A percentile compares a stretch with the other conserved stretches of the same genome.
Conservation (phyloP, 2,329 filamentous ascomycete species). For the Knufia fluminis region DNA sequence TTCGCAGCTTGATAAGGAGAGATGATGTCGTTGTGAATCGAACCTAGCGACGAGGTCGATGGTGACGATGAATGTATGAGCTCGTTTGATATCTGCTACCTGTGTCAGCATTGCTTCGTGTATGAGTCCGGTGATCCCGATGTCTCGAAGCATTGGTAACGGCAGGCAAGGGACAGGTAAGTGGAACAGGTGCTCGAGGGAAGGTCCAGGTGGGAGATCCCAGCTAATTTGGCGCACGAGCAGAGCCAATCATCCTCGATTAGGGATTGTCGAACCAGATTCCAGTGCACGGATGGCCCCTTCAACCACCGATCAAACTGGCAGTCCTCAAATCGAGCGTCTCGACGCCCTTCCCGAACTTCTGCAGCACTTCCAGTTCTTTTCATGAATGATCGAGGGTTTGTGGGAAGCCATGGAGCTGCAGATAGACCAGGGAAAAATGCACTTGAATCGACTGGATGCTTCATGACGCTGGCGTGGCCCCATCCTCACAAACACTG, state of each 20-base stretch:
- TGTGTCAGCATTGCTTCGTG: constrained; percentile 2
- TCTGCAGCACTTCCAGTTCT: background rate
- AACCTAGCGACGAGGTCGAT: constrained; percentile 3
- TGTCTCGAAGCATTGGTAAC: background rate
- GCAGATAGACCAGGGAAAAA: background rate
- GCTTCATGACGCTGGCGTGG: too few relatives aligned
- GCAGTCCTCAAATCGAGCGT: background rate
- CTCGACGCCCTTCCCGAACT: background rate
- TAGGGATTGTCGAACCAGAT: constrained; percentile 3
- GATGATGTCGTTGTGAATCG: constrained; percentile 7
- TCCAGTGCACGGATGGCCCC: constrained; percentile 5
- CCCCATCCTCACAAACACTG: too few relatives aligned
- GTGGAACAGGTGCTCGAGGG: constrained; percentile 2
- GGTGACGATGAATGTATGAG: background rate
- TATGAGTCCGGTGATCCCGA: background rate
- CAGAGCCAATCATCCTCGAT: background rate
- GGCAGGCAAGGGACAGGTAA: constrained; percentile 1
- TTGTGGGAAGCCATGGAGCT: too few relatives aligned
- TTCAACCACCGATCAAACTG: background rate
- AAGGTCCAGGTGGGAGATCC: background rate
- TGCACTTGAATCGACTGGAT: too few relatives aligned
- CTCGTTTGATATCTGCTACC: background rate
- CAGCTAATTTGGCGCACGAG: constrained; percentile 7
- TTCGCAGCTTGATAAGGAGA: constrained; percentile 10
- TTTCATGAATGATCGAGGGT: background rate